These are phyloP conservation scores for Fragaria nilgerrensis DNA, from an alignment of 306 rosid species.

Conservation along the genomic window DNA sequence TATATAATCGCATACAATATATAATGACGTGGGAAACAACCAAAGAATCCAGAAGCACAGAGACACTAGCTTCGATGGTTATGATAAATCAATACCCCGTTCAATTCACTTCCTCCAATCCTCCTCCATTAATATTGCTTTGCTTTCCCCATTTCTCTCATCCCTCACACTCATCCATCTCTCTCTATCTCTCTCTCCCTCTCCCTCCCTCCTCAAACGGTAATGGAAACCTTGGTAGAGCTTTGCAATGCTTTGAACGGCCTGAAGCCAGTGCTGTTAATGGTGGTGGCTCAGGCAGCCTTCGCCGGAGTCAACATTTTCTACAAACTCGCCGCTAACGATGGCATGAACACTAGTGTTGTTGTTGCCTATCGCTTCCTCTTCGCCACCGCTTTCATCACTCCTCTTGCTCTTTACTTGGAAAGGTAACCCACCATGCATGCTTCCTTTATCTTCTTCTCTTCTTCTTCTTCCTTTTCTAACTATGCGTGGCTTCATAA, in stretches of 20 bases:
- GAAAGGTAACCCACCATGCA: slow-evolving; percentile 42
- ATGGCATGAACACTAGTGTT: slow-evolving; percentile 58
- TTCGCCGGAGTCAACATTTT: slow-evolving; percentile 53
- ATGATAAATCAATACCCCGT: background rate
- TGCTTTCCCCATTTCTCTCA: background rate
- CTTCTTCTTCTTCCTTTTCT: no score
- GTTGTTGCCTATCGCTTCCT: slow-evolving; percentile 63
- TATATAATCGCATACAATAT: no score
- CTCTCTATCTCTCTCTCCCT: background rate
- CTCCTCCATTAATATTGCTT: background rate
- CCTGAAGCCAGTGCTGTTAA: slow-evolving; percentile 42
- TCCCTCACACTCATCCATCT: background rate
- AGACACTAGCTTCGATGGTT: no score
- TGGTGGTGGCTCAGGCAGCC: slow-evolving; percentile 47
- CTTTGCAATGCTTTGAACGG: slow-evolving; percentile 17
- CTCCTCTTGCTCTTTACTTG: slow-evolving; percentile 51
- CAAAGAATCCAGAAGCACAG: no score
- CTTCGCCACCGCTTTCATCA: slow-evolving; percentile 56
- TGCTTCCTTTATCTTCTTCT: no score
- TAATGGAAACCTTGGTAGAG: background rate
- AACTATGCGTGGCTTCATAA: no score
- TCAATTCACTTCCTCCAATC: background rate
- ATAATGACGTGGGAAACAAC: no score
- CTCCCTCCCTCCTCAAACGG: background rate
- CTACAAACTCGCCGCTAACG: slow-evolving; percentile 50